phyloP scores from a whole-genome alignment of 805 yeast genomes.

The Saturnispora serradocipensis region DNA sequence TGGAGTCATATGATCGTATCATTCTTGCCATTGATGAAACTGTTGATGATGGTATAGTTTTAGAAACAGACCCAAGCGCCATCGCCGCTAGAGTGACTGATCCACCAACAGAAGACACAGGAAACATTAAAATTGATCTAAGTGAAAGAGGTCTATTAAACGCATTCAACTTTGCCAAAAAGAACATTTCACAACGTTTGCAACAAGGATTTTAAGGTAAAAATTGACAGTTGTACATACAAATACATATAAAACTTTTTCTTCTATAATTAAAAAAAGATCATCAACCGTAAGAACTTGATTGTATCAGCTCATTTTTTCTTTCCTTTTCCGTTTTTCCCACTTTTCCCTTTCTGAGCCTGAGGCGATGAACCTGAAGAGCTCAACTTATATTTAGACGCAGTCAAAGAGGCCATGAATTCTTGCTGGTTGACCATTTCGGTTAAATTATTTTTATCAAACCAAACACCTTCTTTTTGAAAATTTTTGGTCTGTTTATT shows the following conservation, averaged over 20 bases:
- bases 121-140: conserved; percentile 51
- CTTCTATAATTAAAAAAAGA: background rate
- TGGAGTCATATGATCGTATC: conserved; percentile 79
- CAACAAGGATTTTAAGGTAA: conserved; percentile 30
- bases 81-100: conserved; percentile 88
- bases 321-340: conserved; percentile 16
- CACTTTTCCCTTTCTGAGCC: conserved; percentile 13
- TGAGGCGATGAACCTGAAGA: conserved; percentile 37
- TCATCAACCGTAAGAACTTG: background rate
- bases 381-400: conserved; percentile 58
- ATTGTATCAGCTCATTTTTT: conserved; percentile 11
- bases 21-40: conserved; percentile 85
- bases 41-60: conserved; percentile 84
- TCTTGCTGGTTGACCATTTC: conserved; percentile 55
- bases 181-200: conserved; percentile 40
- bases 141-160: conserved; percentile 70
- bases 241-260: background rate
- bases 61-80: conserved; percentile 81
- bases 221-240: background rate
- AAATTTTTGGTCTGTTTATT: conserved; percentile 25
- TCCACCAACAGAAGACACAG: conserved; percentile 63
- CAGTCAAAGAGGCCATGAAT: conserved; percentile 56
- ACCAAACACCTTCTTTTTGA: conserved; percentile 43
- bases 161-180: conserved; percentile 83
- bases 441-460: conserved; percentile 49